Evolutionary conservation across 192 early-diverging fungal species (phyloP), one percentile per base, ranked within the genome.

Genomic region (Linnemannia zychae): DNA sequence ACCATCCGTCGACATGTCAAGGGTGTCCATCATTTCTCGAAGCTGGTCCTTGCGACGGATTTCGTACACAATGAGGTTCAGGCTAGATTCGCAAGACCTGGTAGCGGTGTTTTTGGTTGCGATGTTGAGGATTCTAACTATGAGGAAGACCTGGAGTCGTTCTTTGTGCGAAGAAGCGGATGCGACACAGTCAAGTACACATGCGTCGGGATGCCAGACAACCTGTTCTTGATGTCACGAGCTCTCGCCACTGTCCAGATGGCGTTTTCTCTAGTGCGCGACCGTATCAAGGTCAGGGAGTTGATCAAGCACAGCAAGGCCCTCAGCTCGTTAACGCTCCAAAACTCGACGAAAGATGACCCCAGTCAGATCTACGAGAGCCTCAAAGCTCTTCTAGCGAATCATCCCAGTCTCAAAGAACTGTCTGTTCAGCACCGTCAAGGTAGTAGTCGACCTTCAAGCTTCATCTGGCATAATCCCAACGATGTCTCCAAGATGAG

Each of bases 241-340:
- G 38, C 67, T 1, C 33, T 40, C 36, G 40, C 36, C 11, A 70
- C 77, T 20, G 44, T 79, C 12, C 70, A 79, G 13, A 72, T 79
- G 57, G 46, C 77, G 33, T 79, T 79, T 38, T 71, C 77, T 38
- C 70, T 37, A 16, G 7, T 37, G 38, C 75, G 50, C 36, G 46
- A 52, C 50, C 49, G 33, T 1, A 20, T 9, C 52, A 31, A 31
- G 48, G 15, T 53, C 69, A 24, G 22, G 4, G 24, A 15, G 46
- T 52, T 80, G 78, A 80, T 72, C 24, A 80, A 80, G 67, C 36
- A 68, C 67, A 68, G 37, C 34, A 68, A 38, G 67, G 36, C 36
- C 6, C 67, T 68, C 37, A 36, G 36, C 1, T 38, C 33, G 16
- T 33, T 68, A 18, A 68, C 33, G 20, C 37, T 68, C 33, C 36